Evolutionary conservation across 768 basidiomycete genomes (phyloP), one percentile per base, ranked within the genome.

Genomic region (Amanita rubescens): DNA sequence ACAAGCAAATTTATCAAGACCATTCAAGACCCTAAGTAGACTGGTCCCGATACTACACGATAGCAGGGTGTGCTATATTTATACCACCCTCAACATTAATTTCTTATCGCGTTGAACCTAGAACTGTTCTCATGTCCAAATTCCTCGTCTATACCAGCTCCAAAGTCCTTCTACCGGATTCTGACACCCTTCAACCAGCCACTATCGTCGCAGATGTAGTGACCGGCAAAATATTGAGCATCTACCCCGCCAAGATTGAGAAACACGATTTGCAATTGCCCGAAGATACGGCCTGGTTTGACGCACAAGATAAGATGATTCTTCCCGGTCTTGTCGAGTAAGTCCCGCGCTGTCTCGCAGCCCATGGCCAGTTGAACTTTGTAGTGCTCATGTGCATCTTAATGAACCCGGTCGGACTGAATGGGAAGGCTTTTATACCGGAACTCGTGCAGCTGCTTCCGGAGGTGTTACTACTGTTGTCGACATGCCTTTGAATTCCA

Each of bases 401-500:
- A 95, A 95, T 67, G 90, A 94, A 62, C 94, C 93, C 7, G 94
- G 94, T 11, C 82, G 94, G 22, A 91, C 90, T 2, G 83, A 87
- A 55, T 96, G 94, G 94, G 94, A 96, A 64, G 94, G 94, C 0
- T 95, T 96, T 65, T 80, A 77, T 71, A 90, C 91, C 0, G 94
- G 92, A n/a, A 94, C 94, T 1, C 71, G 75, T 51, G 95, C 95
- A 17, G 95, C 95, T 1, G 82, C 84, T 1, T 87, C 92, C 1
- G 95, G 95, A 19, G 96, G 95, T 6, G 82, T 97, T n/a, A 97
- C 94, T 7, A 91, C 92, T 5, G 73, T 98, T 19, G 85, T 97
- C 30, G 96, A 98, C 70, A 99, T 98, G 95, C 96, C 95, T 2
- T 74, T 99, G 51, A 97, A 99, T 68, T 95, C 94, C 2, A 90